Conservation (phyloP, 2,329 filamentous ascomycete genomes). For the Cladophialophora immunda region DNA sequence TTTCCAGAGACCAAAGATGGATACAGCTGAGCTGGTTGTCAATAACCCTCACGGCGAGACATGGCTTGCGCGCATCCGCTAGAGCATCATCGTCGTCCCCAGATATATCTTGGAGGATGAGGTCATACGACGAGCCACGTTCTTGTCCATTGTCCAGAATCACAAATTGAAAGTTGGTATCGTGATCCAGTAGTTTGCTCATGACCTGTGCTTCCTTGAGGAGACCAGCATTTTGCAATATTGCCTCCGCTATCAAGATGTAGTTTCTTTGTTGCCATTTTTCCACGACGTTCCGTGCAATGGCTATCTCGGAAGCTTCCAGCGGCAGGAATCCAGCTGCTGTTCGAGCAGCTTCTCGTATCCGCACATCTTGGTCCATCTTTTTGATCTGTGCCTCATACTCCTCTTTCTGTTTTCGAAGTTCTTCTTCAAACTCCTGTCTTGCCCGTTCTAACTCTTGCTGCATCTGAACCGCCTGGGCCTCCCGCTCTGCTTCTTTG, state of each 20-base stretch:
- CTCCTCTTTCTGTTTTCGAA: constrained; percentile 81
- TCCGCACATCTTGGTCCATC: constrained; percentile 63
- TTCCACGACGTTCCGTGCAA: constrained; percentile 71
- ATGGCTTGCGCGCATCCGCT: constrained; percentile 84
- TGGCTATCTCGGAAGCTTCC: constrained; percentile 74
- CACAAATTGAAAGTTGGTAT: constrained; percentile 92
- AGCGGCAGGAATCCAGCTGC: constrained; percentile 59
- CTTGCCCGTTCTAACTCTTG: constrained; percentile 79
- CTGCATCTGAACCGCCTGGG: constrained; percentile 82
- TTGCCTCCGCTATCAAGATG: constrained; percentile 90
- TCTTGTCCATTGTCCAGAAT: constrained; percentile 88
- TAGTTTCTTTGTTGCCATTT: constrained; percentile 87
- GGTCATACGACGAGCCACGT: constrained; percentile 92
- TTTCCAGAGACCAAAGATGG: constrained; percentile 93
- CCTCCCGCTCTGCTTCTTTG: constrained; percentile 77
- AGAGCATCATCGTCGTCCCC: constrained; percentile 85
- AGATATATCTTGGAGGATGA: constrained; percentile 89
- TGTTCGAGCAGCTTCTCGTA: constrained; percentile 58
- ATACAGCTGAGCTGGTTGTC: constrained; percentile 88
- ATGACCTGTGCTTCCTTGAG: constrained; percentile 97
- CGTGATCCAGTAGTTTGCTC: constrained; percentile 94
- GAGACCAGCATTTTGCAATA: constrained; percentile 84
- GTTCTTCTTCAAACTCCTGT: constrained; percentile 85
- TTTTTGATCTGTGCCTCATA: constrained; percentile 86
- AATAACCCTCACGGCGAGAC: constrained; percentile 86